Evolutionary conservation across 768 basidiomycete species (phyloP).

Genomic region (Amanita pseudoporphyria): DNA sequence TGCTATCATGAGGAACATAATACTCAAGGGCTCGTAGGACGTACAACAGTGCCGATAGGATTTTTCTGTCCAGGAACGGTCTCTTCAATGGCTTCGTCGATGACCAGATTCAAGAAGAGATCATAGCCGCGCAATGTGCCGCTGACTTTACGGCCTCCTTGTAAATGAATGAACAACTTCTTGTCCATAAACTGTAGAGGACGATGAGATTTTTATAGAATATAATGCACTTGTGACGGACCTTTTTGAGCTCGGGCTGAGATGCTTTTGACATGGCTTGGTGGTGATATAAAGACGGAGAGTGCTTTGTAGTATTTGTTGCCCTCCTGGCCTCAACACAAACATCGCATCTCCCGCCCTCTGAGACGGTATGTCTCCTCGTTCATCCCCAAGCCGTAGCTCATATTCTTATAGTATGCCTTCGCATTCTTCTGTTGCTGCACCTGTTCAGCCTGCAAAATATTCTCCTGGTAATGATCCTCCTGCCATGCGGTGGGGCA

Average conservation of each 20-base stretch:
- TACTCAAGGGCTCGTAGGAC: slow-evolving; percentile 21
- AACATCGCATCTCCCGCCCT: not conserved
- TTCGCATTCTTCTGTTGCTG: slow-evolving; percentile 27
- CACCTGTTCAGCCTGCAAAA: slow-evolving; percentile 24
- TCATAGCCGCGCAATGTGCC: slow-evolving; percentile 95
- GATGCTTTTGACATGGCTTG: slow-evolving; percentile 82
- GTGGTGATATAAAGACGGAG: slow-evolving; percentile 19
- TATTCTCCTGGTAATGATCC: slow-evolving; percentile 17
- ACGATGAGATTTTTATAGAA: slow-evolving; percentile 2
- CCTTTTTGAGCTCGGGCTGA: slow-evolving; percentile 98
- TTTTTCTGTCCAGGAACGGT: slow-evolving; percentile 82
- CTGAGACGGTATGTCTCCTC: not conserved
- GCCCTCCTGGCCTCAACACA: not conserved
- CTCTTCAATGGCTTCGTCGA: slow-evolving; percentile 94
- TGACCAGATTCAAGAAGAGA: slow-evolving; percentile 95
- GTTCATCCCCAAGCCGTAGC: not conserved
- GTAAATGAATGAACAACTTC: slow-evolving; percentile 87
- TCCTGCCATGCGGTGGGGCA: slow-evolving; percentile 32
- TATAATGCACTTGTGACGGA: slow-evolving; percentile 19
- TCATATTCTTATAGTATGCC: not conserved
- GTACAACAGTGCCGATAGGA: slow-evolving; percentile 85
- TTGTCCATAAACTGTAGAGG: slow-evolving; percentile 92
- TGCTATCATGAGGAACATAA: slow-evolving; percentile 6
- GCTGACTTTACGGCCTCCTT: slow-evolving; percentile 93
- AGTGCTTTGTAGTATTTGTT: slow-evolving; percentile 14